Conservation (phyloP, 306 rosid species). For the Begonia masoniana region DNA sequence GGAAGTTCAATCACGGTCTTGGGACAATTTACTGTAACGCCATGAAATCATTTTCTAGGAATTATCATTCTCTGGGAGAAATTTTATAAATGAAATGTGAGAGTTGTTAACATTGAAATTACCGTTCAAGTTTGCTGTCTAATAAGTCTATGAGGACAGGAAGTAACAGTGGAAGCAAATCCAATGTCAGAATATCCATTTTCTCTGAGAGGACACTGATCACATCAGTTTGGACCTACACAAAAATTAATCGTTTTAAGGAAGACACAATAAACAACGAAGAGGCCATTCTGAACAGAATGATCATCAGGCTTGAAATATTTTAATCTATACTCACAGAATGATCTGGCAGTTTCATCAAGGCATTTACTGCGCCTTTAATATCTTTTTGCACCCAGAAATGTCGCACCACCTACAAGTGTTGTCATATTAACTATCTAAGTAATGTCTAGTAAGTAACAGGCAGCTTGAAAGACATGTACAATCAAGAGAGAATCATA, state of each 20-base stretch:
- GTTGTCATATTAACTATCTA: too few relatives aligned
- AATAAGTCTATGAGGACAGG: constrained; percentile 81
- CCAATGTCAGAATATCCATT: constrained; percentile 55
- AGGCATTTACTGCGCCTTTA: constrained; percentile 77
- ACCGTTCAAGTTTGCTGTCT: constrained; percentile 82
- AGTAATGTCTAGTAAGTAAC: too few relatives aligned
- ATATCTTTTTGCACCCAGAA: constrained; percentile 76
- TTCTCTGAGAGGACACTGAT: constrained; percentile 73
- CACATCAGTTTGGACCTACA: constrained; percentile 95
- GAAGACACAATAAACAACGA: not conserved
- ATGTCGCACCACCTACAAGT: constrained; percentile 81
- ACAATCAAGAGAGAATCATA: too few relatives aligned
- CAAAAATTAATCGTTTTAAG: constrained; percentile 9
- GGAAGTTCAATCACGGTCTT: too few relatives aligned
- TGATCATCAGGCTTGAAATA: not conserved
- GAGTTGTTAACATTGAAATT: constrained; percentile 3
- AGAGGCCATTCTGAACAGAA: too few relatives aligned
- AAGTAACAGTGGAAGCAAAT: constrained; percentile 64
- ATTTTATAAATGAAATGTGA: too few relatives aligned
- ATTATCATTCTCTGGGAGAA: too few relatives aligned
- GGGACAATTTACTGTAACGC: too few relatives aligned
- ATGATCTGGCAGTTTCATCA: constrained; percentile 88
- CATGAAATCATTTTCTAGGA: too few relatives aligned
- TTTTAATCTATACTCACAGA: constrained; percentile 40
- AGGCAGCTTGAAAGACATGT: too few relatives aligned